Evolutionary conservation across 805 yeast species (phyloP).

Genomic region (Nakazawaea populi): DNA sequence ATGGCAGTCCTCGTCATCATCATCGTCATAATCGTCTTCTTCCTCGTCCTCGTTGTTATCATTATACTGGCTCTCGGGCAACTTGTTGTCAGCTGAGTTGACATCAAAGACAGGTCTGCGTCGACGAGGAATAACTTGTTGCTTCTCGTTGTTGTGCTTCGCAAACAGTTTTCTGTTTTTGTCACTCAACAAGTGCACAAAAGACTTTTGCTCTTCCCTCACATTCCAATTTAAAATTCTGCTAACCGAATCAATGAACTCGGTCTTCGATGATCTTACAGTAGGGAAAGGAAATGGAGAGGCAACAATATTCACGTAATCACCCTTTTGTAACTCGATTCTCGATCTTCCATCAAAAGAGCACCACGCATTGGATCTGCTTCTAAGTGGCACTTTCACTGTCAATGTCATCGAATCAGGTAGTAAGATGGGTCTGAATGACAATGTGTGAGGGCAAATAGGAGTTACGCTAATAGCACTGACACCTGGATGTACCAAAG

Average conservation of each 20-base stretch:
- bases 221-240: conserved; percentile 91
- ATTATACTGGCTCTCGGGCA: too few species aligned
- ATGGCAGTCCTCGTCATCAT: background rate
- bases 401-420: conserved; percentile 90
- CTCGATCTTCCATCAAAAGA: conserved; percentile 92
- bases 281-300: conserved; percentile 94
- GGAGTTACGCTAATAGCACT: conserved; percentile 92
- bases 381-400: conserved; percentile 70
- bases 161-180: conserved; percentile 38
- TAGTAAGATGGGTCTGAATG: conserved; percentile 84
- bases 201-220: conserved; percentile 82
- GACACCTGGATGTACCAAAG: conserved; percentile 90
- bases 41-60: too few species aligned
- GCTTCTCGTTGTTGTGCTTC: conserved; percentile 25
- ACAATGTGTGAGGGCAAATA: conserved; percentile 91
- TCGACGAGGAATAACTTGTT: conserved; percentile 13
- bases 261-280: conserved; percentile 66
- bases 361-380: conserved; percentile 94
- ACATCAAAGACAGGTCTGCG: conserved; percentile 9
- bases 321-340: conserved; percentile 76
- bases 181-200: conserved; percentile 53
- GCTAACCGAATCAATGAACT: conserved; percentile 79
- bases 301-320: conserved; percentile 79
- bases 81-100: background rate
- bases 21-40: background rate